Evolutionary conservation across 2,329 filamentous ascomycete genomes (phyloP).

Genomic region (Leptodontidium sp.): DNA sequence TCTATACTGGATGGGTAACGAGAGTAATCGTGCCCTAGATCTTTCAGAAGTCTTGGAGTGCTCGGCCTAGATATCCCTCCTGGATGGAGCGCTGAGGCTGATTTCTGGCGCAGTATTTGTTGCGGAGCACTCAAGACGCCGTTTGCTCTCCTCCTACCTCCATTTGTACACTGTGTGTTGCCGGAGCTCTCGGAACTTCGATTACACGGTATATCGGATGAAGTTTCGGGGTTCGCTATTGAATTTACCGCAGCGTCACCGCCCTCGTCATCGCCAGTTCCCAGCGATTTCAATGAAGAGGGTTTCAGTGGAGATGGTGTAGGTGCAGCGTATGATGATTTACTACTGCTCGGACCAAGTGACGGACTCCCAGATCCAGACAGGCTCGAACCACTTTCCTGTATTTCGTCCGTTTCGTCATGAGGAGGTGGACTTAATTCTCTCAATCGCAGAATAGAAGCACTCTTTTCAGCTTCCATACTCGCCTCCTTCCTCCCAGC

Average conservation of each 20-base stretch:
- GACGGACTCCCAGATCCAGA: slow-evolving; percentile 25
- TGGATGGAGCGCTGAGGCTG: slow-evolving; percentile 27
- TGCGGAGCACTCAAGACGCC: slow-evolving; percentile 32
- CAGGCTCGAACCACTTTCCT: slow-evolving; percentile 22
- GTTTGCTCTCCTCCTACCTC: slow-evolving; percentile 25
- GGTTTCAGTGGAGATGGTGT: slow-evolving; percentile 46
- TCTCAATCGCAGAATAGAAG: slow-evolving; percentile 26
- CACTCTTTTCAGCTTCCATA: slow-evolving; percentile 24
- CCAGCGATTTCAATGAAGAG: slow-evolving; percentile 33
- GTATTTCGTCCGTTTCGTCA: neutral
- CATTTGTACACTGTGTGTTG: slow-evolving; percentile 17
- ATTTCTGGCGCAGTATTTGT: slow-evolving; percentile 37
- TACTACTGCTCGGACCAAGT: slow-evolving; percentile 26
- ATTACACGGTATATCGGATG: slow-evolving; percentile 29
- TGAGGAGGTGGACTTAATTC: slow-evolving; percentile 12
- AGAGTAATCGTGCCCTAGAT: slow-evolving; percentile 46
- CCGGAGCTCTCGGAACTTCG: slow-evolving; percentile 16
- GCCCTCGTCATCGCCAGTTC: slow-evolving; percentile 26
- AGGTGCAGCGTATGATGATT: slow-evolving; percentile 41
- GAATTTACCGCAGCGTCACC: too few species aligned
- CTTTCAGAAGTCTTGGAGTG: slow-evolving; percentile 36
- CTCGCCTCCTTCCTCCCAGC: slow-evolving; percentile 24
- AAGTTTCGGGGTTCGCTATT: too few species aligned
- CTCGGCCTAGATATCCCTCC: slow-evolving; percentile 20
- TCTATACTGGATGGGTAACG: slow-evolving; percentile 42